Evolutionary conservation across 169 alveolate species (phyloP), one percentile per base, ranked within the genome.

Genomic region (Eimeria acervulina): DNA sequence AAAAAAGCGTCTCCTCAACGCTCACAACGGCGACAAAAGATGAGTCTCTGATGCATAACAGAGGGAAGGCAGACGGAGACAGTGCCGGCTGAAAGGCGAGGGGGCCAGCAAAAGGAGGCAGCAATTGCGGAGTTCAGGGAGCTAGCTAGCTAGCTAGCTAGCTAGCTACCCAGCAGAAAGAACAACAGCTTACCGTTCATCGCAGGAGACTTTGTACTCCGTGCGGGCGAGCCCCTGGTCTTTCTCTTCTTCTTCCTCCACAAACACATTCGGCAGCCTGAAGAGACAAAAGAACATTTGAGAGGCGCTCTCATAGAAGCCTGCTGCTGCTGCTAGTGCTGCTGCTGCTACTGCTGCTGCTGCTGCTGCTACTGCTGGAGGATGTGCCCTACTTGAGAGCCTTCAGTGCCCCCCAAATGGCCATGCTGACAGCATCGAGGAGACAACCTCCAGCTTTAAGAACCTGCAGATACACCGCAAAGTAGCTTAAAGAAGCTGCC

Each of bases 151-250:
- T 38, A 40, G 55, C 84, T 40, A 38, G 5, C n/a, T 19, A 28
- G 68, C 66, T 81, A 31, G 66, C 72, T 28, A 31, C 28, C n/a
- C 47, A 23, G 33, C 23, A 47, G 1, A 1, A n/a, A 4, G 44
- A 21, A 1, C 28, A n/a, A 10, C 12, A 51, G 72, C 90, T 81
- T 13, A 84, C 93, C 93, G 93, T 59, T 84, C 93, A 36, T 84
- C 93, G 76, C 93, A 84, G 2, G 93, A 84, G 40, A 84, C 80
- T 15, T 84, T 84, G 74, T 42, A 59, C 40, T 84, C 80, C 42
- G 93, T 59, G 31, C 31, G 52, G 31, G 93, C 93, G 19, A 84
- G 93, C n/a, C 93, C 93, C 59, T 84, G 93, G 78, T 84, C 93
- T 59, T 84, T 84, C 93, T 84, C 93, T 26, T 84, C 93, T 31